Conservation (phyloP, 2,329 filamentous ascomycete species). For the Colletotrichum cuscutae region DNA sequence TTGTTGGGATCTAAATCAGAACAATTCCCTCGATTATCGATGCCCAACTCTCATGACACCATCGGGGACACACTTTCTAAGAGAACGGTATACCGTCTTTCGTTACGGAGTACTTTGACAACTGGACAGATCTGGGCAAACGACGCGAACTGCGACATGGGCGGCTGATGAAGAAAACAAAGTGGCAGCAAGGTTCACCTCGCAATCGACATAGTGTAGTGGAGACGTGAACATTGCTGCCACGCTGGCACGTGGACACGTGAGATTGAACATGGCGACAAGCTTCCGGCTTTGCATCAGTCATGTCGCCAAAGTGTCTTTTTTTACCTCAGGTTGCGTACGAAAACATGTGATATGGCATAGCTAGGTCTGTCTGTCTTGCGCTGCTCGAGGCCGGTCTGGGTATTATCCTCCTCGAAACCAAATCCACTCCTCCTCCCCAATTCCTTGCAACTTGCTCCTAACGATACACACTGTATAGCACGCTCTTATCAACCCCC, state of each 20-base stretch:
- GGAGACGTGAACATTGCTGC: not conserved
- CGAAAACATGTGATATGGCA: not conserved
- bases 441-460: not conserved
- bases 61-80: no score
- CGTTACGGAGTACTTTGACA: no score
- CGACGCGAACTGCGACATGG: not conserved
- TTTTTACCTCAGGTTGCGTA: not conserved
- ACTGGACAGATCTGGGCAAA: not conserved
- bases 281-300: not conserved
- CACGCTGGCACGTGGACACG: not conserved
- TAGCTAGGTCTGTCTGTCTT: not conserved
- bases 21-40: not conserved
- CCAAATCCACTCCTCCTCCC: not conserved
- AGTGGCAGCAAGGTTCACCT: not conserved
- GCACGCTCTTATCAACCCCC: not conserved
- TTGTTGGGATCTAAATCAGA: not conserved
- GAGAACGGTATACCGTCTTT: no score
- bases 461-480: not conserved
- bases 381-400: slow-evolving; percentile 20
- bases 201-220: not conserved
- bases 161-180: not conserved
- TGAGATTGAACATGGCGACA: not conserved
- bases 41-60: not conserved
- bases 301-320: not conserved
- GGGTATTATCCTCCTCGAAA: slow-evolving; percentile 30